Evolutionary conservation across 148 eudicot genomes (phyloP).

Genomic region (Rhododendron mucronatum): DNA sequence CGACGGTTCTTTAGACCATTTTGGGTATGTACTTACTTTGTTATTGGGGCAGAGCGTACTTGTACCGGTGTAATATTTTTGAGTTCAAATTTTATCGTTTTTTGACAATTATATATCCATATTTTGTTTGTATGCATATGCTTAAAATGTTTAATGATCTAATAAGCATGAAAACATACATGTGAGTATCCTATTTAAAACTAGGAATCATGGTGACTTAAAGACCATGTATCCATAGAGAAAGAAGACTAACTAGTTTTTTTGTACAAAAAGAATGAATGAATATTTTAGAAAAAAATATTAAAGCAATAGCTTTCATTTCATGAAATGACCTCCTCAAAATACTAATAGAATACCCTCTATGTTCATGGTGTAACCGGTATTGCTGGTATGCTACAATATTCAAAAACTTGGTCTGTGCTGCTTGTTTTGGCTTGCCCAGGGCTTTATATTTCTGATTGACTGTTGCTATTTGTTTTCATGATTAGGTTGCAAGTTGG

Average conservation of each 20-base stretch:
- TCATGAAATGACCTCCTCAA: not conserved
- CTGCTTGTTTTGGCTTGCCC: not conserved
- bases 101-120: not conserved
- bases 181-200: not conserved
- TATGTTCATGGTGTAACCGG: not conserved
- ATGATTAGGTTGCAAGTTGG: conserved; percentile 55
- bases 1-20: not conserved
- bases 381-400: not conserved
- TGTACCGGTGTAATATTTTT: not conserved
- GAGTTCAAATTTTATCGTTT: not conserved
- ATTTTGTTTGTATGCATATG: not conserved
- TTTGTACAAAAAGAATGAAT: not conserved
- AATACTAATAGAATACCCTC: not conserved
- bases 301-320: not conserved
- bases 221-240: not conserved
- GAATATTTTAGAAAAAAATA: not conserved
- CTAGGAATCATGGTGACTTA: not conserved
- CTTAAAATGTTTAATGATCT: not conserved
- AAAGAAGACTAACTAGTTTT: not conserved
- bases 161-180: not conserved
- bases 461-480: not conserved
- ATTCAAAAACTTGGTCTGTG: not conserved
- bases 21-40: not conserved
- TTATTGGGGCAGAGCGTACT: not conserved
- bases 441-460: not conserved